phyloP scores from a whole-genome alignment of 108 stramenopile genomes.

The Mediolabrus comicus region DNA sequence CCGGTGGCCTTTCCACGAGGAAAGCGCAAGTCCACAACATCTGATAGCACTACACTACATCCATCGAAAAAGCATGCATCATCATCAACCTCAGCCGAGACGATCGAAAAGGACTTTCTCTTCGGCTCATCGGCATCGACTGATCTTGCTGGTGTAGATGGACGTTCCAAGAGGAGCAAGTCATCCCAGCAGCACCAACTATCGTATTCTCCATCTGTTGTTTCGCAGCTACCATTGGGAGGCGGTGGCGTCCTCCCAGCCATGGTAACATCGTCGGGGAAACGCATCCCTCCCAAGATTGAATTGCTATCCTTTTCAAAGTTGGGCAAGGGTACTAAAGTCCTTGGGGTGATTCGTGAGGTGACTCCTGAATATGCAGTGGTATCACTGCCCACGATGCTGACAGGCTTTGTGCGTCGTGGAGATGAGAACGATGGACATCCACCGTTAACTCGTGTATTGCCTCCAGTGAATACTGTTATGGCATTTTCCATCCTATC shows the following conservation, averaged over 20 bases:
- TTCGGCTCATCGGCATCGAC: constrained; percentile 15
- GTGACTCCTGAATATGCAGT: constrained; percentile 69
- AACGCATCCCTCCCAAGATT: constrained; percentile 52
- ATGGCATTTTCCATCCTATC: constrained; percentile 65
- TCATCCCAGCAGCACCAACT: constrained; percentile 2
- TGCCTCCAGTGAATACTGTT: constrained; percentile 52
- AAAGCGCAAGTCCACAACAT: constrained; percentile 32
- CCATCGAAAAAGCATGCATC: constrained; percentile 9
- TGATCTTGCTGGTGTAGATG: not conserved
- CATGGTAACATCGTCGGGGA: constrained; percentile 5
- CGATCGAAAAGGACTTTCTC: constrained; percentile 20
- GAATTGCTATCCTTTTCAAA: constrained; percentile 72
- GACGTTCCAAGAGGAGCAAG: not conserved
- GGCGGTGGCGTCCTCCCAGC: constrained; percentile 74
- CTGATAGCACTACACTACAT: constrained; percentile 2
- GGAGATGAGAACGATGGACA: constrained; percentile 22
- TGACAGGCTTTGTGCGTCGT: constrained; percentile 74
- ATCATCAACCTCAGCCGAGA: not conserved
- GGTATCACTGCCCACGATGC: constrained; percentile 66
- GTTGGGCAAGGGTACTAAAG: constrained; percentile 61
- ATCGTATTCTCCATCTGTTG: not conserved
- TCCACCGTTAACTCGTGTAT: constrained; percentile 42
- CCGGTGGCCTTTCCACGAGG: constrained; percentile 41
- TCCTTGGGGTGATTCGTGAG: constrained; percentile 68
- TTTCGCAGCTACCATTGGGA: constrained; percentile 57